Conservation (phyloP, 768 basidiomycete genomes). For the Tylopilus vinaceipallidus region DNA sequence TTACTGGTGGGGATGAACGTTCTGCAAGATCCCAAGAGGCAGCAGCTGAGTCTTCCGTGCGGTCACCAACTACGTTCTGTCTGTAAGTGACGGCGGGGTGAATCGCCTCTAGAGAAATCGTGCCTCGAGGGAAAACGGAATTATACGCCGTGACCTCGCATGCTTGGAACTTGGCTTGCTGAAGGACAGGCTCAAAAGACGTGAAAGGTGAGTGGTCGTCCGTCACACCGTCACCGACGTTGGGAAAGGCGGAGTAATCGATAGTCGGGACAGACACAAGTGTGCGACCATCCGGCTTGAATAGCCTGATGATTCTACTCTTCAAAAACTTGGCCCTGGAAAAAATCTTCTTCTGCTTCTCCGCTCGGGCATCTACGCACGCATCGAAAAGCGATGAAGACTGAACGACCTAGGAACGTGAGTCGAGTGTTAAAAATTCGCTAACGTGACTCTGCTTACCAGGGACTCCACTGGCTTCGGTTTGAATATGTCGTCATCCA, state of each 20-base stretch:
- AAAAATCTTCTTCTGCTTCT: slow-evolving; percentile 9
- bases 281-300: slow-evolving; percentile 6
- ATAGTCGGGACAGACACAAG: not conserved
- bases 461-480: not conserved
- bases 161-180: not conserved
- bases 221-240: not conserved
- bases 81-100: not conserved
- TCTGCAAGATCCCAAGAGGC: not conserved
- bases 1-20: not conserved
- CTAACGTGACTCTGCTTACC: slow-evolving; percentile 1
- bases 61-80: not conserved
- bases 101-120: not conserved
- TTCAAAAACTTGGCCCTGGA: slow-evolving; percentile 13
- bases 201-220: not conserved
- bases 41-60: not conserved
- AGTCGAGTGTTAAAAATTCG: not conserved
- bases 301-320: slow-evolving; percentile 14
- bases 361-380: not conserved
- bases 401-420: not conserved
- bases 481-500: not conserved
- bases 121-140: not conserved
- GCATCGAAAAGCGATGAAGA: not conserved
- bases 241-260: not conserved
- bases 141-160: not conserved
- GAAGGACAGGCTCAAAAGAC: not conserved